These are phyloP conservation scores for Diaporthe aspalathi DNA, from an alignment of 2,329 filamentous ascomycete genomes.

Conservation along the genomic window DNA sequence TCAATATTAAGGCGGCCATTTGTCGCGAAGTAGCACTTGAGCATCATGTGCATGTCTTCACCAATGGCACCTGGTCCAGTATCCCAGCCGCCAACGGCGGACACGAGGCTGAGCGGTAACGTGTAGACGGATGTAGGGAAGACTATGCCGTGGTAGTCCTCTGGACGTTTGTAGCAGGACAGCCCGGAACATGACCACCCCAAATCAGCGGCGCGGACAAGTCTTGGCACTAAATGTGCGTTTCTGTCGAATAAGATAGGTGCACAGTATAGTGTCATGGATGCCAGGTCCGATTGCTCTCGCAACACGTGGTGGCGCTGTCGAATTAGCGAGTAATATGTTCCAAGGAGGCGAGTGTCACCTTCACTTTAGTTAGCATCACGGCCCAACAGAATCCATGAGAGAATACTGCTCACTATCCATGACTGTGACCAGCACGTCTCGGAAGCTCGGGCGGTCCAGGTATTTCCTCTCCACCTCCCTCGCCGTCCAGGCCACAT, in stretches of 20 bases:
- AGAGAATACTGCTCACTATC: neutral
- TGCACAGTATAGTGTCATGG: conserved; percentile 4
- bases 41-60: conserved; percentile 26
- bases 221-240: neutral
- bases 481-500: conserved; percentile 12
- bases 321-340: conserved; percentile 18
- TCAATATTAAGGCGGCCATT: conserved; percentile 11
- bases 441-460: neutral
- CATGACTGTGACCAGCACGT: conserved; percentile 22
- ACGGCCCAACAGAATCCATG: neutral
- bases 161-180: conserved; percentile 18
- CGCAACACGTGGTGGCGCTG: neutral
- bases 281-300: neutral
- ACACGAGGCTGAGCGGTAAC: conserved; percentile 12
- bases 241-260: conserved; percentile 24
- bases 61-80: conserved; percentile 23
- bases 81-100: conserved; percentile 18
- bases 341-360: conserved; percentile 20
- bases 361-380: neutral
- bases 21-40: conserved; percentile 29
- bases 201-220: conserved; percentile 10
- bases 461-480: conserved; percentile 11
- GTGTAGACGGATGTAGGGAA: conserved; percentile 25
- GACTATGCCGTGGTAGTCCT: neutral
- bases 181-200: conserved; percentile 15